Conservation (phyloP, 2,329 filamentous ascomycete species). For the Pestalotiopsis sp. region DNA sequence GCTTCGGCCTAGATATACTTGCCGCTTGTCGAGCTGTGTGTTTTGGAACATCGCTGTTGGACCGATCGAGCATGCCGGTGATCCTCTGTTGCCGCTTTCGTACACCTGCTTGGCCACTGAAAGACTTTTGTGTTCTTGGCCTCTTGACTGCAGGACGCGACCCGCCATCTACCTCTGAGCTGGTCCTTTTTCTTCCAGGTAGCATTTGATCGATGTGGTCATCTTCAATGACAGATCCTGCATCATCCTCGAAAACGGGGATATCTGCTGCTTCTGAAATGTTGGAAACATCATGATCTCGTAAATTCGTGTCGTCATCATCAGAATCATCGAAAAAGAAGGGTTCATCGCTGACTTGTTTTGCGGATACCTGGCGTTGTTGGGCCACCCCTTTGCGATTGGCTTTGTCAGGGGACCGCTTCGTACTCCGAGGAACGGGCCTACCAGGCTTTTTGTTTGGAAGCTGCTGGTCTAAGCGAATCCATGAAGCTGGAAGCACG, state of each 20-base stretch:
- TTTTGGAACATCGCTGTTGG: slow-evolving; percentile 19
- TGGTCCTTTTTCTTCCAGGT: slow-evolving; percentile 43
- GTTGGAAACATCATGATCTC: slow-evolving; percentile 18
- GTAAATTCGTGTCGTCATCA: slow-evolving; percentile 34
- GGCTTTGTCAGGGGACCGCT: slow-evolving; percentile 39
- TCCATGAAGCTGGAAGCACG: slow-evolving; percentile 69
- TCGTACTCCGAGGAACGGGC: slow-evolving; percentile 30
- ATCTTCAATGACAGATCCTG: slow-evolving; percentile 50
- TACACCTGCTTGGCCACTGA: slow-evolving; percentile 27
- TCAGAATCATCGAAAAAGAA: slow-evolving; percentile 53
- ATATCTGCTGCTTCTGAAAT: slow-evolving; percentile 12
- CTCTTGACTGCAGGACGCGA: slow-evolving; percentile 26
- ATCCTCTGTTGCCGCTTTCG: slow-evolving; percentile 33
- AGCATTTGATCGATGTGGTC: slow-evolving; percentile 56
- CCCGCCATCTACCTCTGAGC: slow-evolving; percentile 22
- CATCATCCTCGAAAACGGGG: slow-evolving; percentile 34
- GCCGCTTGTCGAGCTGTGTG: slow-evolving; percentile 7
- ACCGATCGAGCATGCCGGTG: slow-evolving; percentile 26
- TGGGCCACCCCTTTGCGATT: slow-evolving; percentile 53
- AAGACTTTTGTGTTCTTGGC: slow-evolving; percentile 35
- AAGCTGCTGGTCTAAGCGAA: slow-evolving; percentile 58
- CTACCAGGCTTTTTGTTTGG: slow-evolving; percentile 34
- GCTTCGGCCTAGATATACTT: slow-evolving; percentile 4
- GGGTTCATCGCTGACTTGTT: slow-evolving; percentile 28
- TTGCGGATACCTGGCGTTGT: slow-evolving; percentile 37